Evolutionary conservation across 108 stramenopile genomes (phyloP).

Genomic region (Stephanodiscus triporus): DNA sequence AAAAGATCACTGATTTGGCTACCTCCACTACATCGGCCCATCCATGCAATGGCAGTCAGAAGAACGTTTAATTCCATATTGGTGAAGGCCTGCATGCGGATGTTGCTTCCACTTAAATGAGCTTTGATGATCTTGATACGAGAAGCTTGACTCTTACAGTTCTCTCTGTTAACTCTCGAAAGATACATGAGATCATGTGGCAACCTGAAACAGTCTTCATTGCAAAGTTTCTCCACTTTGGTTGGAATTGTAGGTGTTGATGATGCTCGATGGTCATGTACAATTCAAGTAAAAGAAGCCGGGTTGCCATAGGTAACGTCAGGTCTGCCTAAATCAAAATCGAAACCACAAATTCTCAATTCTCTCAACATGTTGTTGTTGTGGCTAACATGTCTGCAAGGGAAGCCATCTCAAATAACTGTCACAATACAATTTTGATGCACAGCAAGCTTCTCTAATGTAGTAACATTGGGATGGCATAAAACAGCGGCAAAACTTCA

Average conservation of each 20-base stretch:
- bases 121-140: neutral
- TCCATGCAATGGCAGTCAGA: neutral
- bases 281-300: too few species aligned
- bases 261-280: neutral
- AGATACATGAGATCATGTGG: neutral
- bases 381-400: neutral
- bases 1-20: too few species aligned
- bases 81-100: neutral
- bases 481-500: neutral
- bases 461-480: neutral
- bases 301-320: too few species aligned
- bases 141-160: neutral
- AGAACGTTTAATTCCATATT: neutral
- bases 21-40: neutral
- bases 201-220: neutral
- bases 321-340: neutral
- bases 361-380: neutral
- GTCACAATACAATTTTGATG: neutral
- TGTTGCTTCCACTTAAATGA: neutral
- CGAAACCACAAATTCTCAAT: neutral
- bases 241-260: neutral
- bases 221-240: neutral
- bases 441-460: neutral
- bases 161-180: slow-evolving; percentile 1
- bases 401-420: neutral